Conservation (phyloP, 306 rosid species). For the Mimosa pudica region DNA sequence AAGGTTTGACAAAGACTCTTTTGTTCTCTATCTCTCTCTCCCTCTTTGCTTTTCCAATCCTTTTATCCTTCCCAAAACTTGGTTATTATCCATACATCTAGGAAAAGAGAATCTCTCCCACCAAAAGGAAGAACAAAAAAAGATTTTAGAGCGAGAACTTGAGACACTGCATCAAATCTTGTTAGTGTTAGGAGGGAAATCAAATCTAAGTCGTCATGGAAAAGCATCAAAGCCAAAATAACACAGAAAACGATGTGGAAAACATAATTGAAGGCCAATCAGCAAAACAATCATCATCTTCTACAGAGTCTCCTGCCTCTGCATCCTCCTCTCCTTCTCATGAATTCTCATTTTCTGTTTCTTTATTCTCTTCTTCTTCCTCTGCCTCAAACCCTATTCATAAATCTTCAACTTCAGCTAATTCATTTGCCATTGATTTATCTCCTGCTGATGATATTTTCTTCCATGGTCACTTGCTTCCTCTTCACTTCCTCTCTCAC, state of each 20-base stretch:
- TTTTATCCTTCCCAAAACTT: constrained; percentile 43
- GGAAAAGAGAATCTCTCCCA: constrained; percentile 24
- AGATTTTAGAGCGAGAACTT: constrained; percentile 37
- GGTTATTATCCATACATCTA: constrained; percentile 42
- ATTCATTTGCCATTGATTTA: constrained; percentile 71
- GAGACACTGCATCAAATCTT: constrained; percentile 43
- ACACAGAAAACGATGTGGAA: constrained; percentile 44
- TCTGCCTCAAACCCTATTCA: constrained; percentile 43
- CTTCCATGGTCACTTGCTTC: constrained; percentile 97
- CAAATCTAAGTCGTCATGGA: constrained; percentile 60
- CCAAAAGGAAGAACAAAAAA: constrained; percentile 32
- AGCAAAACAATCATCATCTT: constrained; percentile 27
- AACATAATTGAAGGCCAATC: constrained; percentile 25
- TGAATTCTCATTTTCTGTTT: constrained; percentile 90
- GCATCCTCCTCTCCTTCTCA: constrained; percentile 89
- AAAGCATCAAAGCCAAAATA: constrained; percentile 44
- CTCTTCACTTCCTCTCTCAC: constrained; percentile 86
- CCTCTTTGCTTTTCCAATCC: constrained; percentile 49
- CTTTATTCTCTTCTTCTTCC: constrained; percentile 73
- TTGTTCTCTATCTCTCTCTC: constrained; percentile 33
- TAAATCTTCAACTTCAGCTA: constrained; percentile 44
- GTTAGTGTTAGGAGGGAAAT: constrained; percentile 34
- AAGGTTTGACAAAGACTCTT: constrained; percentile 40
- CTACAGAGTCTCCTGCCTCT: constrained; percentile 44
- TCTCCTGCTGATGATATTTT: constrained; percentile 97